A percentile compares a stretch with the other conserved stretches of the same genome.
phyloP scores from a whole-genome alignment of 129 eudicot genomes.

The Tagetes patula region DNA sequence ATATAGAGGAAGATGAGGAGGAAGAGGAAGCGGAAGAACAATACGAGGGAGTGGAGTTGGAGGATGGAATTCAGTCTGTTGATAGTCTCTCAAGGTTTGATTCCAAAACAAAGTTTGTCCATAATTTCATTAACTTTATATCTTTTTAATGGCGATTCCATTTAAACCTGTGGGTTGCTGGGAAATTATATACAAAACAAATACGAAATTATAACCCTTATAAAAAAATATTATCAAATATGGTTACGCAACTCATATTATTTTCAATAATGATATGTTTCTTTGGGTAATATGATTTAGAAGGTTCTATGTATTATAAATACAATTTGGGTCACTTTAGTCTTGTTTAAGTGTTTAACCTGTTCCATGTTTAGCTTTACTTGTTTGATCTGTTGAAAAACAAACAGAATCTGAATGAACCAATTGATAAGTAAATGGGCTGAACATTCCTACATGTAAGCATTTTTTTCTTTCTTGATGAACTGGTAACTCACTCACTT shows the following conservation, averaged over 20 bases:
- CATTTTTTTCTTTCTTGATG: not conserved
- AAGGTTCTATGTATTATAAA: not conserved
- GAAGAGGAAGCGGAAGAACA: conserved; percentile 86
- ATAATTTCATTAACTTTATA: not conserved
- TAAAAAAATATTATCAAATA: not conserved
- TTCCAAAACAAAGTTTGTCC: not conserved
- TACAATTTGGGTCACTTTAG: not conserved
- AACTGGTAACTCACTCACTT: not conserved
- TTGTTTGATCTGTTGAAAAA: not conserved
- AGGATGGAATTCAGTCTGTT: conserved; percentile 88
- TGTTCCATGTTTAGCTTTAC: not conserved
- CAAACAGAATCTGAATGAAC: not conserved
- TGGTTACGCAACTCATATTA: not conserved
- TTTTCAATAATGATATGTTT: not conserved
- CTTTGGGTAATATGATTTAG: not conserved
- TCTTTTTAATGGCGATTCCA: too few species aligned
- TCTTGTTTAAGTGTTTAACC: too few species aligned
- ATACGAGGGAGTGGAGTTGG: conserved; percentile 77
- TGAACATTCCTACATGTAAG: not conserved
- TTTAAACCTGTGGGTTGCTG: too few species aligned
- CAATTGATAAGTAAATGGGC: not conserved
- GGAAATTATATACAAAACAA: too few species aligned
- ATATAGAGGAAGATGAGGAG: conserved; percentile 85
- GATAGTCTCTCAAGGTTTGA: conserved; percentile 87
- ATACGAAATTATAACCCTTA: not conserved